Conservation (phyloP, 2,329 filamentous ascomycete species). For the Pseudogymnoascus sp. region DNA sequence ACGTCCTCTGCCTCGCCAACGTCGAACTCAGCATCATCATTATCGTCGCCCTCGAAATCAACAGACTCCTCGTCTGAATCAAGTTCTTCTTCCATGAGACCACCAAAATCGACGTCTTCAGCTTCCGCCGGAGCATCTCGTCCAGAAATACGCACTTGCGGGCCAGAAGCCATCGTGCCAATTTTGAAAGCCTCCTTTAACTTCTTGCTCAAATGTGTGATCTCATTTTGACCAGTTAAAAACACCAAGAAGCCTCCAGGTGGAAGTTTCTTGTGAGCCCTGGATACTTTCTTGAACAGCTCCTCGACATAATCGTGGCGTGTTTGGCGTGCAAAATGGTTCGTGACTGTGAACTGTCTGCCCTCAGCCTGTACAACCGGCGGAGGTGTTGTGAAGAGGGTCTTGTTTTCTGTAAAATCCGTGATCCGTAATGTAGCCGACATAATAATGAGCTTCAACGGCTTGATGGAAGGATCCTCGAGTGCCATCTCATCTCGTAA, state of each 20-base stretch:
- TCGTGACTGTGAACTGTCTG: conserved; percentile 79
- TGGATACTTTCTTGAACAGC: conserved; percentile 75
- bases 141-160: conserved; percentile 66
- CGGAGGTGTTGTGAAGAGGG: conserved; percentile 68
- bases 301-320: conserved; percentile 85
- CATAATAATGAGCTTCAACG: conserved; percentile 95
- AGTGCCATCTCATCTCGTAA: conserved; percentile 65
- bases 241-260: conserved; percentile 90
- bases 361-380: conserved; percentile 86
- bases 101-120: conserved; percentile 79
- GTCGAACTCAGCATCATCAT: conserved; percentile 40
- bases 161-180: conserved; percentile 38
- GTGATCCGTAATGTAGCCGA: conserved; percentile 87
- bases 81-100: conserved; percentile 47
- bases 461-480: conserved; percentile 62
- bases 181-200: conserved; percentile 56
- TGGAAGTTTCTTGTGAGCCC: conserved; percentile 82
- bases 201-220: conserved; percentile 69
- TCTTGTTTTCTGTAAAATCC: conserved; percentile 78
- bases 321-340: conserved; percentile 80
- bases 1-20: conserved; percentile 52
- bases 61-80: conserved; percentile 50
- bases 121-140: conserved; percentile 71
- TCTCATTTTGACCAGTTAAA: conserved; percentile 88
- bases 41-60: conserved; percentile 50